phyloP scores from a whole-genome alignment of 2,329 filamentous ascomycete genomes.

The Nannizzia gypsea region DNA sequence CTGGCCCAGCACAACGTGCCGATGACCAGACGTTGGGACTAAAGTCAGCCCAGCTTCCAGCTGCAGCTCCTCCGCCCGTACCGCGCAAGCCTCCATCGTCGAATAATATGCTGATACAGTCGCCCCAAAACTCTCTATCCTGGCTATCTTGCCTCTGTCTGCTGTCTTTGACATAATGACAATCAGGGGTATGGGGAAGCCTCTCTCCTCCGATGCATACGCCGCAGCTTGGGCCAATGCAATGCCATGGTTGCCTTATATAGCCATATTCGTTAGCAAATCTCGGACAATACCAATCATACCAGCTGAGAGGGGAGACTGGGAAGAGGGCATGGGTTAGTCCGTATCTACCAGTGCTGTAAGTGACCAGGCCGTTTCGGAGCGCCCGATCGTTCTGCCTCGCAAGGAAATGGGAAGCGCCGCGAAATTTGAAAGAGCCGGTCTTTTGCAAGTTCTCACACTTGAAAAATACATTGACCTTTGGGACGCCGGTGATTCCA shows the following conservation, averaged over 20 bases:
- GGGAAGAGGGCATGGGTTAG: neutral
- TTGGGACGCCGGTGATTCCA: neutral
- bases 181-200: neutral
- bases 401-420: neutral
- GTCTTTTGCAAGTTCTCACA: neutral
- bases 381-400: neutral
- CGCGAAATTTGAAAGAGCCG: neutral
- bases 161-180: neutral
- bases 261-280: neutral
- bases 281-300: too few species aligned
- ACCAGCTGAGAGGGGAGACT: neutral
- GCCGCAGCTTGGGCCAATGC: neutral
- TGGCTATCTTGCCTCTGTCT: neutral
- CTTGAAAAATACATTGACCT: slow-evolving; percentile 1
- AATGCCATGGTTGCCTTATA: neutral
- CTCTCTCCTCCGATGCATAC: neutral
- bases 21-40: neutral
- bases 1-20: neutral
- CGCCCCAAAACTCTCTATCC: neutral
- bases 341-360: neutral
- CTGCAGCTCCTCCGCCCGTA: neutral
- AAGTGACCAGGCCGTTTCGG: neutral
- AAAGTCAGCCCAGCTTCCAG: neutral
- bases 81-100: neutral
- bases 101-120: neutral